These are phyloP conservation scores for Termitomyces eurrhizus DNA, from an alignment of 768 basidiomycete genomes.

Conservation along the genomic window DNA sequence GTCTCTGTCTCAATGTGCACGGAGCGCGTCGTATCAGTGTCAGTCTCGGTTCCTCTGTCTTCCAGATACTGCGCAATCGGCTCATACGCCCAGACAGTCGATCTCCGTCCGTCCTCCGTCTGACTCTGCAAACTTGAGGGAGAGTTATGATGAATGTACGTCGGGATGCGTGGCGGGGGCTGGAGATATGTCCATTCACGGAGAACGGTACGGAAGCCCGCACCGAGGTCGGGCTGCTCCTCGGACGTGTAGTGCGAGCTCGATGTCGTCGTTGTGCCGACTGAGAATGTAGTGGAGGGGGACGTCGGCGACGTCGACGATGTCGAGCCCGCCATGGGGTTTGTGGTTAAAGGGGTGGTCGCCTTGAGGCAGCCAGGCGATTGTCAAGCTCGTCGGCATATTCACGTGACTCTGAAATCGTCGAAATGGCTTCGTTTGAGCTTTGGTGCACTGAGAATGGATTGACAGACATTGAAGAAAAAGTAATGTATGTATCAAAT, in stretches of 20 bases:
- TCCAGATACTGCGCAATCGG: slow-evolving; percentile 56
- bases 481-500: neutral
- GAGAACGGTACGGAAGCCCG: slow-evolving; percentile 59
- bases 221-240: slow-evolving; percentile 70
- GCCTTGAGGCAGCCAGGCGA: slow-evolving; percentile 5
- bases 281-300: neutral
- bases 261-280: neutral
- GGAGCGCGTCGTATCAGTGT: slow-evolving; percentile 36
- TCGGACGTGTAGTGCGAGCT: slow-evolving; percentile 53
- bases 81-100: slow-evolving; percentile 64
- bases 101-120: slow-evolving; percentile 29
- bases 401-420: neutral
- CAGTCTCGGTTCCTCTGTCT: slow-evolving; percentile 6
- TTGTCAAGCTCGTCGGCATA: neutral
- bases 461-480: neutral
- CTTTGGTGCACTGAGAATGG: neutral
- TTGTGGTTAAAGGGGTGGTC: neutral
- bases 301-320: slow-evolving; percentile 7
- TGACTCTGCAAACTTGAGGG: slow-evolving; percentile 2
- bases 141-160: slow-evolving; percentile 15
- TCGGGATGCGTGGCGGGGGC: slow-evolving; percentile 36
- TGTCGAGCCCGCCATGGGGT: neutral
- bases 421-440: neutral
- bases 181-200: slow-evolving; percentile 60
- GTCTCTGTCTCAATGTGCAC: slow-evolving; percentile 30